Conservation (phyloP, 2,329 filamentous ascomycete species). For the Xylariaceae sp. region DNA sequence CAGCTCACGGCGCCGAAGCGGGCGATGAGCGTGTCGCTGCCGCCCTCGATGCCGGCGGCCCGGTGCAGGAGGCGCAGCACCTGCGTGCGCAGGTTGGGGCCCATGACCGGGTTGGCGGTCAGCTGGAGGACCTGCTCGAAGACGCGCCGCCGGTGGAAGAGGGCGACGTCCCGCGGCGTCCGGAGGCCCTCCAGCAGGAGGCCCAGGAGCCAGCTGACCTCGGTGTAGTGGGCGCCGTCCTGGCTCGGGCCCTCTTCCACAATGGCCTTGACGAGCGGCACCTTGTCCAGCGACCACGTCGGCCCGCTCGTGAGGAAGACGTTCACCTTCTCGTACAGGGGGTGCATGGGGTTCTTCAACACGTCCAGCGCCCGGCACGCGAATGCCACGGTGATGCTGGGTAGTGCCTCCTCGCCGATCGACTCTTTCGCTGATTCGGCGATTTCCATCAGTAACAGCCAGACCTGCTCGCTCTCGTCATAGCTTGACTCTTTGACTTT, state of each 20-base stretch:
- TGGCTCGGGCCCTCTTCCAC: constrained; percentile 41
- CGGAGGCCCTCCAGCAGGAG: constrained; percentile 24
- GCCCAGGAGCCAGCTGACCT: constrained; percentile 25
- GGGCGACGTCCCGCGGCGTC: constrained; percentile 18
- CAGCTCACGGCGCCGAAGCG: constrained; percentile 24
- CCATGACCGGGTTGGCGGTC: constrained; percentile 20
- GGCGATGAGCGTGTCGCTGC: constrained; percentile 26
- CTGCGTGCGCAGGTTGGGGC: constrained; percentile 18
- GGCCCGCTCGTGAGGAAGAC: constrained; percentile 72
- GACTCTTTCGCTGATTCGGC: constrained; percentile 60
- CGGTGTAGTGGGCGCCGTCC: constrained; percentile 24
- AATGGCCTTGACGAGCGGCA: constrained; percentile 61
- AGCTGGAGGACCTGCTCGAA: constrained; percentile 42
- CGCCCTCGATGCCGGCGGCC: constrained; percentile 20
- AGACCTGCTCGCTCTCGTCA: constrained; percentile 69
- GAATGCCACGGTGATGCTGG: constrained; percentile 70
- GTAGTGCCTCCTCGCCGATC: constrained; percentile 52
- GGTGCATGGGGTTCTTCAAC: constrained; percentile 68
- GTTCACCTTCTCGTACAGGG: constrained; percentile 81
- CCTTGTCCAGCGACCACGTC: constrained; percentile 64
- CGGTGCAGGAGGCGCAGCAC: constrained; percentile 22
- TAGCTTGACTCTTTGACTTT: constrained; percentile 62
- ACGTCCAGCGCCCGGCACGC: constrained; percentile 63
- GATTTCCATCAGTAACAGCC: constrained; percentile 72
- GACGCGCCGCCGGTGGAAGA: constrained; percentile 32